These are phyloP conservation scores for Solanum tarijense DNA, from an alignment of 257 asterid genomes.

Conservation along the genomic window DNA sequence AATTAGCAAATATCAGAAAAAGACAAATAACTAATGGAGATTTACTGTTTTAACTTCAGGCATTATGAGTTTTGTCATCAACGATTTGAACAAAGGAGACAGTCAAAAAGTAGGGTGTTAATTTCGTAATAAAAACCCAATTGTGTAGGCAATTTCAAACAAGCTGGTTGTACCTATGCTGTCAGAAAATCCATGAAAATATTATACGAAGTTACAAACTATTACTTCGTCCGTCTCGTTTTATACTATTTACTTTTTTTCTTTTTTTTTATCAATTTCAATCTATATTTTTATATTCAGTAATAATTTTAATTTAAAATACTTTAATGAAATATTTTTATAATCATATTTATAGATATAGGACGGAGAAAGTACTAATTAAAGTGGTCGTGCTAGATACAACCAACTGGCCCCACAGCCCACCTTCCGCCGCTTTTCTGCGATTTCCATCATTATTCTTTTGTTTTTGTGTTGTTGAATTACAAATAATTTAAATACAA, in stretches of 20 bases:
- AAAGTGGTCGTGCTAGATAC: background rate
- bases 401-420: background rate
- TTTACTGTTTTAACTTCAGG: conserved; percentile 31
- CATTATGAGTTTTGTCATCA: conserved; percentile 16
- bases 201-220: conserved; percentile 12
- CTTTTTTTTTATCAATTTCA: too few relatives aligned
- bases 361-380: too few relatives aligned
- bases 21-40: conserved; percentile 19
- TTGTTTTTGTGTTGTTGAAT: background rate
- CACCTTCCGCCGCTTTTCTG: background rate
- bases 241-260: too few relatives aligned
- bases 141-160: conserved; percentile 25
- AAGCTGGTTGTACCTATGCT: conserved; percentile 4
- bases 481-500: background rate
- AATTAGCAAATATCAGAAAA: conserved; percentile 5
- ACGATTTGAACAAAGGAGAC: conserved; percentile 8
- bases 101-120: conserved; percentile 38
- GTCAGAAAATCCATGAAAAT: conserved; percentile 79
- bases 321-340: too few relatives aligned
- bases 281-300: too few relatives aligned
- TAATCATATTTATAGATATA: too few relatives aligned
- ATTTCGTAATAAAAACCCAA: conserved; percentile 37
- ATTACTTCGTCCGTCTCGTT: too few relatives aligned
- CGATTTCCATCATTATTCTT: background rate
- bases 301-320: too few relatives aligned